Conservation (phyloP, 2,329 filamentous ascomycete genomes). For the Westerdykella sp. region DNA sequence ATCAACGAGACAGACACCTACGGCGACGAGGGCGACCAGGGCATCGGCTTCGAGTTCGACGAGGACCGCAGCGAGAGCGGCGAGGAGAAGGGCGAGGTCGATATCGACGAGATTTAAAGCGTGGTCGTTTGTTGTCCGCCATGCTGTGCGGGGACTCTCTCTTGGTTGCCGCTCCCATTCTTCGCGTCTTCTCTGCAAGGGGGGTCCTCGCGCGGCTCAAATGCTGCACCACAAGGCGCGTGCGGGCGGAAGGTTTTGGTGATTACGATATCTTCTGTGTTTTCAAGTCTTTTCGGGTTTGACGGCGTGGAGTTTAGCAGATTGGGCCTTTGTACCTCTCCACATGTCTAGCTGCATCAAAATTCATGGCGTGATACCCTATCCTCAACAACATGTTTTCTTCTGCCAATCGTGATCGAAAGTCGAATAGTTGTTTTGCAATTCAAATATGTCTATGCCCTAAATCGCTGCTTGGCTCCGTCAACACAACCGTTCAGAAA, state of each 20-base stretch:
- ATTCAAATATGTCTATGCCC: neutral
- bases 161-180: neutral
- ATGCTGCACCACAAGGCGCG: conserved; percentile 32
- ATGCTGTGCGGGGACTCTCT: conserved; percentile 29
- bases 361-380: too few species aligned
- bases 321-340: too few species aligned
- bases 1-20: conserved; percentile 99
- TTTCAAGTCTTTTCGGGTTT: neutral
- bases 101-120: conserved; percentile 84
- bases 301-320: neutral
- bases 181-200: too few species aligned
- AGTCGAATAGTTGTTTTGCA: neutral
- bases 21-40: conserved; percentile 81
- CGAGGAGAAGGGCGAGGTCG: conserved; percentile 66
- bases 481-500: neutral
- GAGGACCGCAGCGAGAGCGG: conserved; percentile 64
- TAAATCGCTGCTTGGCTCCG: neutral
- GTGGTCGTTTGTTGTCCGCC: conserved; percentile 22
- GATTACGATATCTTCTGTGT: neutral
- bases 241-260: conserved; percentile 32
- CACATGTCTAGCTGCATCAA: too few species aligned
- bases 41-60: conserved; percentile 98
- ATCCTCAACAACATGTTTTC: too few species aligned
- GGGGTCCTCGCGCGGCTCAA: conserved; percentile 28
- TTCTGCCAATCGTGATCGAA: too few species aligned